phyloP scores from a whole-genome alignment of 2,329 filamentous ascomycete species.

The Arthroderma sp. region DNA sequence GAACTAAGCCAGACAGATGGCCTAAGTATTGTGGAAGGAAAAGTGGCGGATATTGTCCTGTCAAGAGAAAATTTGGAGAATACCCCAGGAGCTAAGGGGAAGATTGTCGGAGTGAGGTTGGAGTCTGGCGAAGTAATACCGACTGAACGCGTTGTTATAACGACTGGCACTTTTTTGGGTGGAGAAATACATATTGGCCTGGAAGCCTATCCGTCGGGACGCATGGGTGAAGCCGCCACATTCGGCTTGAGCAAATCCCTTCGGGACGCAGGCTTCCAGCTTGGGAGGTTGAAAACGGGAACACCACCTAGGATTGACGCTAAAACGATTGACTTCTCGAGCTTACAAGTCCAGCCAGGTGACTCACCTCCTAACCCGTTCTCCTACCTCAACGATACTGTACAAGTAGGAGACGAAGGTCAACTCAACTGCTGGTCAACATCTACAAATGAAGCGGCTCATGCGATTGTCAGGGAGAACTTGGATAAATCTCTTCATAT shows the following conservation, averaged over 20 bases:
- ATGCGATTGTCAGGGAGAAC: slow-evolving; percentile 73
- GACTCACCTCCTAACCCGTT: slow-evolving; percentile 82
- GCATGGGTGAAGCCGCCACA: slow-evolving; percentile 88
- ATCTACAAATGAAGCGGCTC: slow-evolving; percentile 69
- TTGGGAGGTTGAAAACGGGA: slow-evolving; percentile 88
- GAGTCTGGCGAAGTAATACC: slow-evolving; percentile 77
- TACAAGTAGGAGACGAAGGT: slow-evolving; percentile 54
- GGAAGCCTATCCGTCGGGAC: slow-evolving; percentile 68
- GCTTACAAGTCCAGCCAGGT: slow-evolving; percentile 60
- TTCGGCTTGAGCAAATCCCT: slow-evolving; percentile 86
- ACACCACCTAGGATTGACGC: slow-evolving; percentile 79
- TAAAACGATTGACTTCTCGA: slow-evolving; percentile 65
- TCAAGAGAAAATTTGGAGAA: slow-evolving; percentile 41
- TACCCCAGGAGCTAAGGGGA: slow-evolving; percentile 44
- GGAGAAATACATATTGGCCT: slow-evolving; percentile 95
- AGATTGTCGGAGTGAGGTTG: slow-evolving; percentile 70
- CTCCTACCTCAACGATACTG: slow-evolving; percentile 70
- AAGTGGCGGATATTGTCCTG: slow-evolving; percentile 81
- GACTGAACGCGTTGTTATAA: slow-evolving; percentile 76
- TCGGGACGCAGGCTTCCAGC: slow-evolving; percentile 70
- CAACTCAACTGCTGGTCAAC: slow-evolving; percentile 82
- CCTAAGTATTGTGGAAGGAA: slow-evolving; percentile 68
- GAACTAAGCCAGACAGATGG: slow-evolving; percentile 69
- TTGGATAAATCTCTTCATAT: slow-evolving; percentile 96
- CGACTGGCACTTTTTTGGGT: slow-evolving; percentile 87